A percentile compares a stretch with the other conserved stretches of the same genome.
phyloP scores from a whole-genome alignment of 768 basidiomycete species.

The Lactarius akahatsu region DNA sequence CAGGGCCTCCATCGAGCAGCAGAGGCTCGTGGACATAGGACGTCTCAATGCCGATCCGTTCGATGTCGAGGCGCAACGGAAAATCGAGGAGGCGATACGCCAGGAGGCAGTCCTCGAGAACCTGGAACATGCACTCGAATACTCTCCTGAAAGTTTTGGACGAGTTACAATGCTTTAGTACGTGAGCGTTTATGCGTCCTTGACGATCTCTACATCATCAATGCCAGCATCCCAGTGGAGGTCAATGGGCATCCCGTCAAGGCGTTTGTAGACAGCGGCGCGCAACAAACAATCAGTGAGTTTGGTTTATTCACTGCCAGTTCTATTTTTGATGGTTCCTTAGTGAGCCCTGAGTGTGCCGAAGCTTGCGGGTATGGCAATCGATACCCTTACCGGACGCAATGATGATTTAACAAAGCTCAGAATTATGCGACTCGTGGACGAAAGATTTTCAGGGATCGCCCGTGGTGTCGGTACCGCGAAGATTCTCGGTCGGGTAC shows the following conservation, averaged over 20 bases:
- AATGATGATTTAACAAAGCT: constrained; percentile 13
- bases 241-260: constrained; percentile 89
- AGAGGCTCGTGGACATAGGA: constrained; percentile 57
- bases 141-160: constrained; percentile 90
- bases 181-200: constrained; percentile 36
- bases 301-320: constrained; percentile 15
- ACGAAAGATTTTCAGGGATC: constrained; percentile 83
- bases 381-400: constrained; percentile 21
- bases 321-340: constrained; percentile 19
- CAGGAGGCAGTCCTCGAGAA: constrained; percentile 91
- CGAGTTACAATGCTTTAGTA: constrained; percentile 96
- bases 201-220: constrained; percentile 11
- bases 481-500: constrained; percentile 89
- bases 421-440: constrained; percentile 91
- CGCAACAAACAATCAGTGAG: constrained; percentile 94
- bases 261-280: constrained; percentile 98
- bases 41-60: constrained; percentile 84
- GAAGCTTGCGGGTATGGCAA: constrained; percentile 78
- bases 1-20: constrained; percentile 51
- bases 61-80: constrained; percentile 86
- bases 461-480: constrained; percentile 95
- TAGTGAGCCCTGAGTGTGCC: constrained; percentile 91
- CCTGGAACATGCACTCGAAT: constrained; percentile 90
- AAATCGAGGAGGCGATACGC: constrained; percentile 91
- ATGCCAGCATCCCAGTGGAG: constrained; percentile 76